These are phyloP conservation scores for Zarea fungicola DNA, from an alignment of 2,329 filamentous ascomycete genomes.

Conservation along the genomic window DNA sequence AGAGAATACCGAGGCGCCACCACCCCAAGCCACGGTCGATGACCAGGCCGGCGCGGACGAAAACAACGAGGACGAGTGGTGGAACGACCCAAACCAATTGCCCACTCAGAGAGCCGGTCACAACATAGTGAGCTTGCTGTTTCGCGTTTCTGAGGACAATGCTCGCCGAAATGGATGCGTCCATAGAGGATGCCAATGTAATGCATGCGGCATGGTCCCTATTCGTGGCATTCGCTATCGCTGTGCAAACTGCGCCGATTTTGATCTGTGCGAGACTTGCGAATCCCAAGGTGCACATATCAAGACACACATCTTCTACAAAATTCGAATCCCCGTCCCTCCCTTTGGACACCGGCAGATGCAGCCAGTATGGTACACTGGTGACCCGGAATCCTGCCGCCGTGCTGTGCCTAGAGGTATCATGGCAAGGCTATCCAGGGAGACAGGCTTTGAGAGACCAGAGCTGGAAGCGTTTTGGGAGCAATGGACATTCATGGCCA, in stretches of 20 bases:
- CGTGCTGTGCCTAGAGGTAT: slow-evolving; percentile 62
- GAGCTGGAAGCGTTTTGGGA: slow-evolving; percentile 94
- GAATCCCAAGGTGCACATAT: slow-evolving; percentile 73
- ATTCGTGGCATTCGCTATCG: slow-evolving; percentile 91
- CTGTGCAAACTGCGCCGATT: slow-evolving; percentile 93
- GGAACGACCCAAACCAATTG: slow-evolving; percentile 39
- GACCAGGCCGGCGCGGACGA: slow-evolving; percentile 33
- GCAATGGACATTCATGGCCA: slow-evolving; percentile 92
- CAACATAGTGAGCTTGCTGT: slow-evolving; percentile 78
- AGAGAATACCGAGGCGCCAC: slow-evolving; percentile 25
- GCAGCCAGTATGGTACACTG: slow-evolving; percentile 81
- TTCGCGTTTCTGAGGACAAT: slow-evolving; percentile 90
- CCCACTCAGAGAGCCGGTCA: slow-evolving; percentile 56
- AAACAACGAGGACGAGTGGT: slow-evolving; percentile 46
- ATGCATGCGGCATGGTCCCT: slow-evolving; percentile 79
- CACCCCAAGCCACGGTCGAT: slow-evolving; percentile 21
- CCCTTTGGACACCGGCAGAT: slow-evolving; percentile 76
- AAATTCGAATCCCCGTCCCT: slow-evolving; percentile 84
- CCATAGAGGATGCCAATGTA: slow-evolving; percentile 88
- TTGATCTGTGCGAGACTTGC: slow-evolving; percentile 90
- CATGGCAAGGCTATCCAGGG: slow-evolving; percentile 62
- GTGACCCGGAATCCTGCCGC: slow-evolving; percentile 69
- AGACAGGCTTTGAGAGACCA: slow-evolving; percentile 75
- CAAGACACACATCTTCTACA: slow-evolving; percentile 95
- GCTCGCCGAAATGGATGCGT: slow-evolving; percentile 83